These are phyloP conservation scores for Fusarium gaditjirri DNA, from an alignment of 2,329 filamentous ascomycete species.

Conservation along the genomic window DNA sequence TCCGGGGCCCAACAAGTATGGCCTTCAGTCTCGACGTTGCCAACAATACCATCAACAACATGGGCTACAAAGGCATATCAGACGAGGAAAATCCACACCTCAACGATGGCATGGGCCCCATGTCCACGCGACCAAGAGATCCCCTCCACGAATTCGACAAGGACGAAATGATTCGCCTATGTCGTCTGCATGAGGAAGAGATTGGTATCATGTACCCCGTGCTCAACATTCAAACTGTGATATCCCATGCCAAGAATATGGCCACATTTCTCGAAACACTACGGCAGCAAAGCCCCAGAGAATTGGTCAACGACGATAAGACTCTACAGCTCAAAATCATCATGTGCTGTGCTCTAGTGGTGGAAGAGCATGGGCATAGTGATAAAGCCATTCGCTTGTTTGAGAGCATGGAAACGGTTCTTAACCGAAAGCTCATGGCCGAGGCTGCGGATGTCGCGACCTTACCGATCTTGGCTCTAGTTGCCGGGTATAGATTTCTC, in stretches of 20 bases:
- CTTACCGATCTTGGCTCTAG: constrained; percentile 62
- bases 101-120: constrained; percentile 35
- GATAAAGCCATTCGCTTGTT: constrained; percentile 78
- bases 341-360: constrained; percentile 79
- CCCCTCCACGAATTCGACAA: constrained; percentile 82
- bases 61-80: constrained; percentile 79
- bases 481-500: constrained; percentile 80
- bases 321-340: constrained; percentile 84
- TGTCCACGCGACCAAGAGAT: constrained; percentile 62
- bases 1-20: constrained; percentile 86
- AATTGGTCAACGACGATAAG: constrained; percentile 60
- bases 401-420: constrained; percentile 76
- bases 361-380: constrained; percentile 84
- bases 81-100: constrained; percentile 69
- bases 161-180: constrained; percentile 83
- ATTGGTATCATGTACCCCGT: constrained; percentile 94
- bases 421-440: constrained; percentile 73
- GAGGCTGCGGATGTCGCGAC: constrained; percentile 60
- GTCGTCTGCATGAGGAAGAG: constrained; percentile 86
- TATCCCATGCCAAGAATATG: constrained; percentile 75
- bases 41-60: constrained; percentile 85
- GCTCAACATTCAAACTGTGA: constrained; percentile 76
- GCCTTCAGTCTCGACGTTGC: constrained; percentile 88
- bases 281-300: constrained; percentile 48
- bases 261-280: constrained; percentile 75